A percentile compares a stretch with the other conserved stretches of the same genome.
Conservation (phyloP, 1,284 basidiomycete genomes). For the Malassezia pachydermatis region DNA sequence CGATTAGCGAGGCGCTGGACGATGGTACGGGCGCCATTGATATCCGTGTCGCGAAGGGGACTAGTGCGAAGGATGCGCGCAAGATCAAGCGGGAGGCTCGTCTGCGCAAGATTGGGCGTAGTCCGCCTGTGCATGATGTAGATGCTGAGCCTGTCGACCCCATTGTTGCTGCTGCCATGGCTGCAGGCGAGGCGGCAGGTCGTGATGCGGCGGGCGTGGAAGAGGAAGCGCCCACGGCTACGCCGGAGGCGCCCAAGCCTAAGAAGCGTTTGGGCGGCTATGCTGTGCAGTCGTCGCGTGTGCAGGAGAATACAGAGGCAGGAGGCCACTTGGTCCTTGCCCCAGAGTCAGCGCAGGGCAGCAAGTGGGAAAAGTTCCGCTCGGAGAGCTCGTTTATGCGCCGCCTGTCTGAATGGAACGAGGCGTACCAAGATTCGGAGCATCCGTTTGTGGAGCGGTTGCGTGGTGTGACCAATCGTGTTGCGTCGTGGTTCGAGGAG, state of each 20-base stretch:
- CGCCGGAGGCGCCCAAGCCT: background rate
- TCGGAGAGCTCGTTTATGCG: constrained; percentile 37
- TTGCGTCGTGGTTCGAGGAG: constrained; percentile 87
- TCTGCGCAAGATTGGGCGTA: constrained; percentile 40
- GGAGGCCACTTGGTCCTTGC: constrained; percentile 33
- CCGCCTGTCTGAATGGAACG: constrained; percentile 21
- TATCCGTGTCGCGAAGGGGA: constrained; percentile 53
- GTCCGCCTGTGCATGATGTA: constrained; percentile 34
- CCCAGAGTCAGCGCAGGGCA: constrained; percentile 34
- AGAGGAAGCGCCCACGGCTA: background rate
- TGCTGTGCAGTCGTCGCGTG: constrained; percentile 25
- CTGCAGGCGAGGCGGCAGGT: constrained; percentile 23
- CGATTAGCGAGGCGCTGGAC: constrained; percentile 81
- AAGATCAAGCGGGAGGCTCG: constrained; percentile 36
- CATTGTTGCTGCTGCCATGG: constrained; percentile 28
- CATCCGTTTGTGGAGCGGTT: constrained; percentile 73
- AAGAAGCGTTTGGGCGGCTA: constrained; percentile 26
- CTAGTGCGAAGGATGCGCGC: constrained; percentile 61
- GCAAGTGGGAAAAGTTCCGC: constrained; percentile 31
- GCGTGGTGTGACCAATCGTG: constrained; percentile 70
- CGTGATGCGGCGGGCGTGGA: constrained; percentile 14
- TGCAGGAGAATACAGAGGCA: constrained; percentile 26
- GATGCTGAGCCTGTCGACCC: constrained; percentile 24
- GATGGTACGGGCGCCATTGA: constrained; percentile 68
- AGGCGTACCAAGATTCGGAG: constrained; percentile 76